Evolutionary conservation across 2,329 filamentous ascomycete species (phyloP).

Genomic region (Fusarium sp.): DNA sequence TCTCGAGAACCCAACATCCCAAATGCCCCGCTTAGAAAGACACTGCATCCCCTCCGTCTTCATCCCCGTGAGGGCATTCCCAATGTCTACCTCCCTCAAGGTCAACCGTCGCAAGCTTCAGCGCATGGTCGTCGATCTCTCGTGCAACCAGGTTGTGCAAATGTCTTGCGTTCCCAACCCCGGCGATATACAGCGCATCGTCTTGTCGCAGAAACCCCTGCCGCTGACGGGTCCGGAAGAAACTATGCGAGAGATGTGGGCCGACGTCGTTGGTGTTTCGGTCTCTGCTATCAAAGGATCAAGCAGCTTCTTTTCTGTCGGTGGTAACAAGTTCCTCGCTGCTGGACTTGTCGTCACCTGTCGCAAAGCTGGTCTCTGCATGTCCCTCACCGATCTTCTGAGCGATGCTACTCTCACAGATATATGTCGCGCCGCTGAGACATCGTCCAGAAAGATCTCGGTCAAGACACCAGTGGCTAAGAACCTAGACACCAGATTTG

Average conservation of each 20-base stretch:
- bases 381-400: constrained; percentile 60
- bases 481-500: constrained; percentile 52
- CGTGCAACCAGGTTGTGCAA: constrained; percentile 58
- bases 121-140: constrained; percentile 58
- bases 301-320: constrained; percentile 61
- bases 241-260: constrained; percentile 63
- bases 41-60: constrained; percentile 63
- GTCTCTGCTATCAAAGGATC: constrained; percentile 56
- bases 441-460: constrained; percentile 3
- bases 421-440: constrained; percentile 55
- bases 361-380: constrained; percentile 56
- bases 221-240: constrained; percentile 63
- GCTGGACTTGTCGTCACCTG: constrained; percentile 60
- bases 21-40: constrained; percentile 48
- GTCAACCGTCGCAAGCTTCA: constrained; percentile 63
- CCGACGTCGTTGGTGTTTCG: constrained; percentile 56
- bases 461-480: not conserved
- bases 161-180: constrained; percentile 56
- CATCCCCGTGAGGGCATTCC: constrained; percentile 62
- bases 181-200: constrained; percentile 52
- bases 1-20: constrained; percentile 50
- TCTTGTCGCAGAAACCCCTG: constrained; percentile 56
- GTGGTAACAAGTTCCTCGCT: constrained; percentile 61
- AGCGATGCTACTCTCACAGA: constrained; percentile 58
- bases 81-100: constrained; percentile 64